Base-by-base conservation (phyloP, 2,329 filamentous ascomycete genomes). In the Penicillium sp. region DNA sequence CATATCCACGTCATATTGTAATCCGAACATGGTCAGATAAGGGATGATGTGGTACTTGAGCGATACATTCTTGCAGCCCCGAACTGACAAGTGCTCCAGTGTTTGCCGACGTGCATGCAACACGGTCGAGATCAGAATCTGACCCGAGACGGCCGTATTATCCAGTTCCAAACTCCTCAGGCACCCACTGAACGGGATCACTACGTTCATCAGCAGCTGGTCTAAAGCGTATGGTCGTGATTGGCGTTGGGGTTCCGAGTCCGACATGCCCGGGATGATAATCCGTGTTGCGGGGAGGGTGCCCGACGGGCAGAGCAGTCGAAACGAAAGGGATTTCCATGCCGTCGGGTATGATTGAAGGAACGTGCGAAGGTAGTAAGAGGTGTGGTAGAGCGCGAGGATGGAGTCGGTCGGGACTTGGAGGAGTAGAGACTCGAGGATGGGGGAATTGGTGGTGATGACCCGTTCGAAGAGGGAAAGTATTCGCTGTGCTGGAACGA, bases 41-140 rank as follows among this genome's bases (percentile, higher is more conserved):
- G 86, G 86, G 57, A 87, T 84, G 62, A 88, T 85, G 69, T 88
- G 85, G 70, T 88, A 88, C 70, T 88, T 88, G 66, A 88, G 81
- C 13, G 85, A 87, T 40, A 88, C 86, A 71, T 88, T 87, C 75
- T 88, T 87, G 78, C 86, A 88, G 22, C 86, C 86, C 24, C 86
- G 83, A 53, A 88, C 84, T 1, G 85, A 87, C 49, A 88, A 78
- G 69, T 88, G 85, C 69, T 85, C 81, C 50, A 88, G 76, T 0
- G 83, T 86, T 58, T 82, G 80, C 59, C 83, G 80, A 33, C 84
- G 81, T 44, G 83, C 79, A 63, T 84, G 80, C 56, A 88, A 76
- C 19, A 88, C 84, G 22, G 80, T 84, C 40, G 80, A 82, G 9
- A 84, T 83, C 51, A 88, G 78, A 45, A 84, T 84, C 58, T 84